A percentile compares a stretch with the other conserved stretches of the same genome.
phyloP scores from a whole-genome alignment of 176 grass and related monocot genomes.

The Secale cereale region DNA sequence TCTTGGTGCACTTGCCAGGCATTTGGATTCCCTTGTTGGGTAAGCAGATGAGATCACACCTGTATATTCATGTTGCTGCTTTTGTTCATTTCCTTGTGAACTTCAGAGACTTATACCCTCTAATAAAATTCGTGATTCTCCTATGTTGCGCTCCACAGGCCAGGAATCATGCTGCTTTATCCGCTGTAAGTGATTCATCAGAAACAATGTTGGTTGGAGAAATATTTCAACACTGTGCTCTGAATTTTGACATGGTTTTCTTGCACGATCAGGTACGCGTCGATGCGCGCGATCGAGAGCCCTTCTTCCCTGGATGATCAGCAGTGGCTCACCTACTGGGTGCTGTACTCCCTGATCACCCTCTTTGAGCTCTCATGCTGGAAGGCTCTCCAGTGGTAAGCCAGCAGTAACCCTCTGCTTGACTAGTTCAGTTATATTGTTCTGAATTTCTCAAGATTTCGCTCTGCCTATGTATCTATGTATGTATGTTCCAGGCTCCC shows the following conservation, averaged over 20 bases:
- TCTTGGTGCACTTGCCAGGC: conserved; percentile 61
- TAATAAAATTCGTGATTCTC: neutral
- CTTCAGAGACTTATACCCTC: neutral
- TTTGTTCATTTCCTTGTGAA: neutral
- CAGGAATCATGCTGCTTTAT: conserved; percentile 83
- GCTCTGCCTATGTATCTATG: neutral
- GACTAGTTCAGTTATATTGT: neutral
- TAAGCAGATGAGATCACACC: conserved; percentile 23
- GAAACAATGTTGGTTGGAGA: neutral
- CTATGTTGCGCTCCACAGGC: conserved; percentile 38
- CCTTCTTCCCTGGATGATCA: conserved; percentile 87
- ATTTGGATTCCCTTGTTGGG: conserved; percentile 77
- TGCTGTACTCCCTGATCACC: conserved; percentile 87
- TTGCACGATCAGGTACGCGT: conserved; percentile 60
- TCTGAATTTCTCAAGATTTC: neutral
- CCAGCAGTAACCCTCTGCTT: neutral
- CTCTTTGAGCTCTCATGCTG: conserved; percentile 90
- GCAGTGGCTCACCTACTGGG: conserved; percentile 99
- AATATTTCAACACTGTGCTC: neutral
- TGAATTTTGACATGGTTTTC: neutral
- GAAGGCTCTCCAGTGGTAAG: conserved; percentile 80
- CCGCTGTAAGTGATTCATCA: conserved; percentile 73
- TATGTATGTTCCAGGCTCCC: conserved; percentile 55
- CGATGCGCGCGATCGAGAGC: conserved; percentile 93
- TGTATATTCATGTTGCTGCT: neutral